A percentile compares a stretch with the other conserved stretches of the same genome.
phyloP scores from a whole-genome alignment of 441 rosid species.

The Geranium incanum region DNA sequence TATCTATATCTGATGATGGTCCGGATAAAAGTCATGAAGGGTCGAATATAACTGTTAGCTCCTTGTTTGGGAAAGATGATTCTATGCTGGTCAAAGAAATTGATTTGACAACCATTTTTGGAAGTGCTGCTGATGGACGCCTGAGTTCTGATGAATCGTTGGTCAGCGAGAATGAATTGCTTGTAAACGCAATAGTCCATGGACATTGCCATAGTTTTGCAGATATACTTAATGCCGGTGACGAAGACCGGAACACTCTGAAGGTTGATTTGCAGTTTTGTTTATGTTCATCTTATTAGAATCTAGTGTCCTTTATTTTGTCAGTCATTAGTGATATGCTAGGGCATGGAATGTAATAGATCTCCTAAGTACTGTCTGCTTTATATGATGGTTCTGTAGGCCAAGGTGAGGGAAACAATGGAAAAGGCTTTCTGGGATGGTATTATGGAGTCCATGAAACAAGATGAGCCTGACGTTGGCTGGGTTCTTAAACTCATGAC shows the following conservation, averaged over 20 bases:
- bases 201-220: conserved; percentile 34
- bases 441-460: conserved; percentile 55
- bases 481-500: conserved; percentile 64
- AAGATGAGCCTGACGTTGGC: conserved; percentile 51
- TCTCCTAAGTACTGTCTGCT: background rate
- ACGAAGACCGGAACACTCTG: conserved; percentile 37
- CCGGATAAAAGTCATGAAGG: conserved; percentile 26
- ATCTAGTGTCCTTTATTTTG: background rate
- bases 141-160: conserved; percentile 23
- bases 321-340: background rate
- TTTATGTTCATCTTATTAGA: background rate
- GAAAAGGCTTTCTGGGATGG: conserved; percentile 85
- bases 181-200: conserved; percentile 67
- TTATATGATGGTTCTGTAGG: conserved; percentile 33
- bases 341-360: background rate
- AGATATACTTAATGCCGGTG: conserved; percentile 31
- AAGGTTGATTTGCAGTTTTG: conserved; percentile 40
- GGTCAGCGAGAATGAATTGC: conserved; percentile 57
- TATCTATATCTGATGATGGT: conserved; percentile 27
- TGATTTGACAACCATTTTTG: background rate
- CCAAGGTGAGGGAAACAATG: conserved; percentile 62
- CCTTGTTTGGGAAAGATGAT: conserved; percentile 44
- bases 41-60: conserved; percentile 44
- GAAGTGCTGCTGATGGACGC: background rate
- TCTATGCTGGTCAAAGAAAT: conserved; percentile 26